Base-by-base conservation (phyloP, 495 filamentous ascomycete species). In the Tuber umbilicatum region DNA sequence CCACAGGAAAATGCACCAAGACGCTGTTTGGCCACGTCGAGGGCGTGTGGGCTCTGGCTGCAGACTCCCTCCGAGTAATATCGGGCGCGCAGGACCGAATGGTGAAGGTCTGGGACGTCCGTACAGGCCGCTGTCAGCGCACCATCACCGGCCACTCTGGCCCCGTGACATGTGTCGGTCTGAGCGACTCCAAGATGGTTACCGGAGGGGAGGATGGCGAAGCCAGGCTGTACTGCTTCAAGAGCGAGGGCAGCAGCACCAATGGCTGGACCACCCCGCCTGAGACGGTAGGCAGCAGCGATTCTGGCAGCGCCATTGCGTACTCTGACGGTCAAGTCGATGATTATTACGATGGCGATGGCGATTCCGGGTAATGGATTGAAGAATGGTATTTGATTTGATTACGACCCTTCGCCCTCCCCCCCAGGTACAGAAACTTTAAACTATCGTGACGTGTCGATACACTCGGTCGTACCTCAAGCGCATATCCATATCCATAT, bases 21-120 rank as follows among this genome's bases (percentile, higher is more conserved):
- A 97, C 93, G 5, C 94, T 97, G 84, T 99, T 98, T 75, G 95
- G 95, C 0, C 95, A 99, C 78, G 86, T 99, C 37, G 95, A 98
- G 83, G 95, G 95, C 38, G 90, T 99, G 37, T 99, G 95, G 95
- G 91, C 92, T 16, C 87, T 99, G 7, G 94, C 92, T 2, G 96
- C 92, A 2, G 96, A 99, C 82, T 93, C 92, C 0, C 86, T 99
- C 45, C 89, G 95, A 23, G 89, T 97, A 41, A 93, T 97, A 45
- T 92, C 90, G 72, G 95, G 94, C 17, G 91, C 92, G 45, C 91
- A 97, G 83, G 95, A 99, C 84, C 89, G 91, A 50, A 97, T 94
- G 90, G 91, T 97, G 83, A 97, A 97, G 83, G 91, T 96, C 50
- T 99, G 96, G 96, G 94, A 98, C 84, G 90, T 94, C 40, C 86